These are phyloP conservation scores for Streptanthus diversifolius DNA, from an alignment of 345 rosid genomes.

Conservation along the genomic window DNA sequence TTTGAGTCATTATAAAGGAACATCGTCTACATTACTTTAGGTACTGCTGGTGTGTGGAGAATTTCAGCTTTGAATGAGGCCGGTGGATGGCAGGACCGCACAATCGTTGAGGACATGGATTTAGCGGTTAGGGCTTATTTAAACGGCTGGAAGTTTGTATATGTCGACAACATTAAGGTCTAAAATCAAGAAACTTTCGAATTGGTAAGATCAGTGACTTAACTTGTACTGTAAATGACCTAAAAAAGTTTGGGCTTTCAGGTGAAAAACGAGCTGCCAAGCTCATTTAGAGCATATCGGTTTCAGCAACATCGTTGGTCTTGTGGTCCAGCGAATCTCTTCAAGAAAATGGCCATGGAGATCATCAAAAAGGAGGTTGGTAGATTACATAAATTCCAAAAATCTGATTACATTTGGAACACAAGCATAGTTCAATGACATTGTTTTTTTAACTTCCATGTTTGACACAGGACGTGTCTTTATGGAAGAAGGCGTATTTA, in stretches of 20 bases:
- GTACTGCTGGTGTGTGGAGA: conserved; percentile 97
- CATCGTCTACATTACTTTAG: conserved; percentile 37
- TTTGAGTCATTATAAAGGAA: not conserved
- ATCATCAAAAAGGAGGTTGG: conserved; percentile 52
- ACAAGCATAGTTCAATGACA: not conserved
- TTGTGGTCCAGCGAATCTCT: conserved; percentile 91
- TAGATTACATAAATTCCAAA: not conserved
- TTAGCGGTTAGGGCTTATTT: conserved; percentile 83
- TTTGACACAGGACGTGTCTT: conserved; percentile 56
- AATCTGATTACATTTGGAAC: not conserved
- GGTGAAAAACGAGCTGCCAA: conserved; percentile 89
- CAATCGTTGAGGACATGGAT: conserved; percentile 95
- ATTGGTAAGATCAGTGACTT: not conserved
- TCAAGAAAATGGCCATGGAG: conserved; percentile 65
- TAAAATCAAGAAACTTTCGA: not conserved
- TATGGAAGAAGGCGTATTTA: conserved; percentile 81
- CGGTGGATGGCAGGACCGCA: conserved; percentile 91
- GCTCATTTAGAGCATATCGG: conserved; percentile 80
- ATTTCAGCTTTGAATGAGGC: conserved; percentile 69
- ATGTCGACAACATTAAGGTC: conserved; percentile 47
- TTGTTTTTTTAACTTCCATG: not conserved
- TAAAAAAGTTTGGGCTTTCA: conserved; percentile 13
- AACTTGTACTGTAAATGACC: not conserved
- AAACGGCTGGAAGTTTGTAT: conserved; percentile 78
- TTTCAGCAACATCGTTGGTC: conserved; percentile 93